Evolutionary conservation across 116 monocot species (phyloP), one percentile per base, ranked within the genome.

Genomic region (Trichopus zeylanicus): DNA sequence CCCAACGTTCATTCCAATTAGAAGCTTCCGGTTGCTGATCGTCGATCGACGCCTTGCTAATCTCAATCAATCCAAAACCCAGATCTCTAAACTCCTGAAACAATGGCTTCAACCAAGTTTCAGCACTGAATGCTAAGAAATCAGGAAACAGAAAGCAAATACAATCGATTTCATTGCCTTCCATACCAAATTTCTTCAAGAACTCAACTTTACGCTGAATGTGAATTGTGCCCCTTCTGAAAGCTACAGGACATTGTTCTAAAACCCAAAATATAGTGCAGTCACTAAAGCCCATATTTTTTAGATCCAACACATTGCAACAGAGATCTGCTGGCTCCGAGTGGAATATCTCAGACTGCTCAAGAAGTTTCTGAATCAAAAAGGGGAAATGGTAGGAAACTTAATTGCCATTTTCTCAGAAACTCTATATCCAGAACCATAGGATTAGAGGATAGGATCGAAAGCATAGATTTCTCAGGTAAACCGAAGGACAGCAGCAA

Each of bases 1-100:
- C 9, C 97, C 91, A 0, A 53, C 61, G 61, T 80, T 81, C 84
- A 91, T 60, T 39, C 60, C 25, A 55, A 95, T 39, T 28, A 74
- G n/a, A n/a, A n/a, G n/a, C n/a, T n/a, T n/a, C n/a, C n/a, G n/a
- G 51, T 25, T 46, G 61, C 0, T 84, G 82, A 19, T 73, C 55
- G 19, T 67, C 55, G 7, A 76, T 39, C 7, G 84, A 11, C 6
- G 28, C 53, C 21, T 60, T 67, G 37, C 57, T 74, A 21, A 90
- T 46, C 24, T 80, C 87, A 10, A 67, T 53, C 26, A 8, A 34
- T 5, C 46, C n/a, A 11, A 83, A 75, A 31, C 65, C 59, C 46
- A 93, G 53, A 13, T 68, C 72, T 13, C 22, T 33, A 15, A 89
- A 67, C 58, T 93, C 89, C 24, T 62, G 31, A 51, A 83, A 70